phyloP scores from a whole-genome alignment of 2,329 filamentous ascomycete genomes.

The Aphanoascus verrucosus region DNA sequence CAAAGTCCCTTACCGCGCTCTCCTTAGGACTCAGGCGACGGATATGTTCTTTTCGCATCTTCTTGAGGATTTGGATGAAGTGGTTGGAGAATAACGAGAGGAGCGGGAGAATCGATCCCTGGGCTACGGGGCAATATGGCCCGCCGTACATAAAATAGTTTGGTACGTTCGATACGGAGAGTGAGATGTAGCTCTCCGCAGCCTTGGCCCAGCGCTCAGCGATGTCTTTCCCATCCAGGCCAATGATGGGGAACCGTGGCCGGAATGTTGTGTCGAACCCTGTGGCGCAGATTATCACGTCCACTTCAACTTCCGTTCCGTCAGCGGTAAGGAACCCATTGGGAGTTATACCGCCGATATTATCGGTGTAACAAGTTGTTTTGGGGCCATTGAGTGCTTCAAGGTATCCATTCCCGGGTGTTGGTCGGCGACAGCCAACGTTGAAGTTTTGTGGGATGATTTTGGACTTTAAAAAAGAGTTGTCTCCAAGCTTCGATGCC shows the following conservation, averaged over 20 bases:
- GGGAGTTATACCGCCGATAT: constrained; percentile 15
- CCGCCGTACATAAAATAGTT: constrained; percentile 18
- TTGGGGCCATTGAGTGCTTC: constrained; percentile 22
- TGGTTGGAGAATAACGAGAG: constrained; percentile 13
- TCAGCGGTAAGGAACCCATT: constrained; percentile 33
- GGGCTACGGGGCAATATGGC: constrained; percentile 15
- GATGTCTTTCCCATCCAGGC: constrained; percentile 12
- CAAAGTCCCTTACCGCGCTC: constrained; percentile 14
- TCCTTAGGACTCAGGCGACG: constrained; percentile 14
- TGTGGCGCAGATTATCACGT: constrained; percentile 58
- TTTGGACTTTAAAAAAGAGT: constrained; percentile 13
- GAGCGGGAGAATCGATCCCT: constrained; percentile 15
- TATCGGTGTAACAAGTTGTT: constrained; percentile 16
- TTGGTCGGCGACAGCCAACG: constrained; percentile 30
- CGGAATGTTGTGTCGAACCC: constrained; percentile 48
- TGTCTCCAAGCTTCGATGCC: constrained; percentile 14
- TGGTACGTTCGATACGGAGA: constrained; percentile 13
- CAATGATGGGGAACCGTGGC: constrained; percentile 17
- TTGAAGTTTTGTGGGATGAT: constrained; percentile 23
- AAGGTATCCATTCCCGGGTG: constrained; percentile 31
- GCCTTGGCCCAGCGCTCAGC: constrained; percentile 13
- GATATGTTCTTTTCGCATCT: constrained; percentile 17
- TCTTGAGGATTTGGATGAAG: constrained; percentile 15
- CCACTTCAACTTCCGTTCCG: constrained; percentile 47
- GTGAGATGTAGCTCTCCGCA: constrained; percentile 14